A percentile compares a stretch with the other conserved stretches of the same genome.
Evolutionary conservation across 805 yeast species (phyloP).

Genomic region (Candida alai): DNA sequence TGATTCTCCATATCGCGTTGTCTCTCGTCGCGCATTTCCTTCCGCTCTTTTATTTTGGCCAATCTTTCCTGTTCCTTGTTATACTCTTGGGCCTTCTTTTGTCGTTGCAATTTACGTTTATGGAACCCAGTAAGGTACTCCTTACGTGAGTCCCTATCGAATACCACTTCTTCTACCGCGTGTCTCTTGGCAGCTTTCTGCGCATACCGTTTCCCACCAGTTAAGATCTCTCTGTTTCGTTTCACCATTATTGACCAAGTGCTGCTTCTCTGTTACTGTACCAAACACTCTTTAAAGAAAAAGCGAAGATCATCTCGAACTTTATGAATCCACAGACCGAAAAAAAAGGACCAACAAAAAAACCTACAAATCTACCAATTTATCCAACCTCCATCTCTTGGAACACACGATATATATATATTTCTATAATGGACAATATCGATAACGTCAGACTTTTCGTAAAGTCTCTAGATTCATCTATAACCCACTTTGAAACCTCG

Average conservation of each 20-base stretch:
- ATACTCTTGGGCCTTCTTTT: slow-evolving; percentile 77
- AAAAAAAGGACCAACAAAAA: too few species aligned
- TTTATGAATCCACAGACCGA: slow-evolving; percentile 4
- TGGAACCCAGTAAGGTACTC: slow-evolving; percentile 95
- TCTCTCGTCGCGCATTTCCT: slow-evolving; percentile 65
- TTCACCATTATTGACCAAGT: slow-evolving; percentile 22
- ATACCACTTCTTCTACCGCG: slow-evolving; percentile 79
- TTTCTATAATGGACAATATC: slow-evolving; percentile 41
- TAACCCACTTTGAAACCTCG: slow-evolving; percentile 30
- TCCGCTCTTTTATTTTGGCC: slow-evolving; percentile 72
- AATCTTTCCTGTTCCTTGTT: slow-evolving; percentile 74
- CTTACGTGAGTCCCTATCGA: slow-evolving; percentile 72
- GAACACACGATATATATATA: too few species aligned
- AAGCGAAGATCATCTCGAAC: slow-evolving; percentile 10
- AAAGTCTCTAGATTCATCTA: slow-evolving; percentile 32
- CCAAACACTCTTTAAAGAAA: slow-evolving; percentile 2
- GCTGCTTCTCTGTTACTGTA: slow-evolving; percentile 4
- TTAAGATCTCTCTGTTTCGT: slow-evolving; percentile 77
- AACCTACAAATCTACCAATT: too few species aligned
- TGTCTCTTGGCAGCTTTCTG: slow-evolving; percentile 61
- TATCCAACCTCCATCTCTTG: too few species aligned
- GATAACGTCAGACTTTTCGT: slow-evolving; percentile 40
- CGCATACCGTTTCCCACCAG: slow-evolving; percentile 81
- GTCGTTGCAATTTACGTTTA: slow-evolving; percentile 84
- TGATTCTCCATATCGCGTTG: slow-evolving; percentile 63